phyloP scores from a whole-genome alignment of 2,329 filamentous ascomycete genomes.

The Beauveria australis region DNA sequence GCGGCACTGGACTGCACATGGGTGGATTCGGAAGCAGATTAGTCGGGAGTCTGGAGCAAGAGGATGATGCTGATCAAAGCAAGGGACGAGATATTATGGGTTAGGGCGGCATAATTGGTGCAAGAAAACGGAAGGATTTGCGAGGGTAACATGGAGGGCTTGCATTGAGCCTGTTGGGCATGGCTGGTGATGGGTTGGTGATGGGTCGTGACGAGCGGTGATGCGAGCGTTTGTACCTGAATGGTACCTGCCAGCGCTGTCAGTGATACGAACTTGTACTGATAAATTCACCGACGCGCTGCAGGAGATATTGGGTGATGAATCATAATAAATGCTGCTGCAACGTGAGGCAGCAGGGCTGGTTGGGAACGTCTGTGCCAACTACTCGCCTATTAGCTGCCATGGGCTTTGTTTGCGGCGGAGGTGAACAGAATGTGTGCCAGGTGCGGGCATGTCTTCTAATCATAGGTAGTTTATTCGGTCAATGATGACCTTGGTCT shows the following conservation, averaged over 20 bases:
- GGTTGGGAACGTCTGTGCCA: too few species aligned
- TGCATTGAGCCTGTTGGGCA: neutral
- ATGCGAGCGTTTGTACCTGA: neutral
- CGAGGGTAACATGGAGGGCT: neutral
- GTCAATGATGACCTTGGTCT: too few species aligned
- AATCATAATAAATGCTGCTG: neutral
- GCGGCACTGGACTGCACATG: neutral
- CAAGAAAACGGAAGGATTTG: neutral
- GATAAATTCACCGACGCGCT: neutral
- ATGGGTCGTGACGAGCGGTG: neutral
- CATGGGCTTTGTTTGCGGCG: neutral
- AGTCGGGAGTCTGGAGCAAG: neutral
- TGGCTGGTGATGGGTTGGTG: neutral
- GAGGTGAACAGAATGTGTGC: too few species aligned
- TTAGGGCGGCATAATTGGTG: neutral
- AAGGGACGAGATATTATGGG: neutral
- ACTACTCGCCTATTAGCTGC: too few species aligned
- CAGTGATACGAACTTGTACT: neutral
- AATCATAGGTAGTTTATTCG: too few species aligned
- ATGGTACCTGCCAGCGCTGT: neutral
- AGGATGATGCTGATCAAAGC: neutral
- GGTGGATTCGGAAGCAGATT: conserved; percentile 7
- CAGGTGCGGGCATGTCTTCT: too few species aligned
- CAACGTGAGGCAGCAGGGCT: neutral
- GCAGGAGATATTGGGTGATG: neutral